These are phyloP conservation scores for Fusarium marasasianum DNA, from an alignment of 2,329 filamentous ascomycete genomes.

Conservation along the genomic window DNA sequence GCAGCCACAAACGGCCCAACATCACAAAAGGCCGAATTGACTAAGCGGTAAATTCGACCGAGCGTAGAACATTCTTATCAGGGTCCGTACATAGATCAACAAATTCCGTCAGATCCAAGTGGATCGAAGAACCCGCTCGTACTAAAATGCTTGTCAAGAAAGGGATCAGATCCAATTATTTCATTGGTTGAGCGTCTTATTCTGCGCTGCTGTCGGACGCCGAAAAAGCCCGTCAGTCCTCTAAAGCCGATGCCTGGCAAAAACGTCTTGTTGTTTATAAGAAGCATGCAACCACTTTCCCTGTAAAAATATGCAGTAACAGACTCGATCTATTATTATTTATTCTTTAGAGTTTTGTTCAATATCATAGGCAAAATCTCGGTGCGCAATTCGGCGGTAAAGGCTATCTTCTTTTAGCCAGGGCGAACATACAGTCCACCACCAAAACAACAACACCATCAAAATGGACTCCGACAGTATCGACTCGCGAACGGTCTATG, in stretches of 20 bases:
- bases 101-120: not conserved
- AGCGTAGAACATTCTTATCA: not conserved
- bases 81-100: not conserved
- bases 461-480: conserved; percentile 44
- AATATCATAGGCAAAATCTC: not conserved
- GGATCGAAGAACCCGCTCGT: not conserved
- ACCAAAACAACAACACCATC: not conserved
- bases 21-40: not conserved
- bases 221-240: conserved; percentile 1
- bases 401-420: conserved; percentile 11
- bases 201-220: not conserved
- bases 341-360: not conserved
- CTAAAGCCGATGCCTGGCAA: not conserved
- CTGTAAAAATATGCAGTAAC: not conserved
- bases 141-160: not conserved
- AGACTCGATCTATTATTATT: too few relatives aligned
- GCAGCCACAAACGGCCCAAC: not conserved
- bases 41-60: conserved; percentile 5
- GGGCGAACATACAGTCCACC: not conserved
- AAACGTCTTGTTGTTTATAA: not conserved
- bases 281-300: not conserved
- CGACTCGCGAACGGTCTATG: conserved; percentile 39
- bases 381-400: not conserved
- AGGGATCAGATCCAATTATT: not conserved
- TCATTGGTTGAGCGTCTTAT: not conserved